These are phyloP conservation scores for Rhodotorula paludigena DNA, from an alignment of 768 basidiomycete species.

Conservation along the genomic window DNA sequence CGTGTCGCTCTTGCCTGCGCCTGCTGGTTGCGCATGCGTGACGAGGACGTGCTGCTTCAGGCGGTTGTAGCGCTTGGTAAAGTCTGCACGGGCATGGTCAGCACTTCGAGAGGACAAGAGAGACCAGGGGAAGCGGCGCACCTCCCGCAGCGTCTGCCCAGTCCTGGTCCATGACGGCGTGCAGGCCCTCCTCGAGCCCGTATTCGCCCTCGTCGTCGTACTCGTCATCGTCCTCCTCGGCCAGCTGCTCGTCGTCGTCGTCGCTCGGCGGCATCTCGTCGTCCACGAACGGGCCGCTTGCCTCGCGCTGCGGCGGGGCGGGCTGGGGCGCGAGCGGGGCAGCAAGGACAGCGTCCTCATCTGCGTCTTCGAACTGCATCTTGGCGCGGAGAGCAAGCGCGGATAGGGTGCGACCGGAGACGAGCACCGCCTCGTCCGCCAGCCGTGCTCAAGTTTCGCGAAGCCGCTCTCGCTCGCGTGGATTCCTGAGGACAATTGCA, in stretches of 20 bases:
- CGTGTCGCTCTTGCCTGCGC: slow-evolving; percentile 63
- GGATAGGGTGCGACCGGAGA: too few species aligned
- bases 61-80: slow-evolving; percentile 97
- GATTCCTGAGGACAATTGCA: too few species aligned
- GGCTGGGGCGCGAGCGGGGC: not conserved
- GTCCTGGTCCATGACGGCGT: slow-evolving; percentile 55
- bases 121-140: not conserved
- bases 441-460: too few species aligned
- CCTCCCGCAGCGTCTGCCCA: slow-evolving; percentile 24
- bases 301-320: not conserved
- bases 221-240: slow-evolving; percentile 51
- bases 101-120: not conserved
- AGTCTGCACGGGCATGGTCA: slow-evolving; percentile 55
- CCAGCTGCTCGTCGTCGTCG: slow-evolving; percentile 45
- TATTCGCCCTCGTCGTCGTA: slow-evolving; percentile 51
- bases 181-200: slow-evolving; percentile 61
- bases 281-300: slow-evolving; percentile 1
- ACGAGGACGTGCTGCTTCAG: slow-evolving; percentile 80
- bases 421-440: too few species aligned
- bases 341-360: slow-evolving; percentile 7
- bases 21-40: slow-evolving; percentile 50
- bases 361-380: slow-evolving; percentile 31
- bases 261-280: slow-evolving; percentile 16
- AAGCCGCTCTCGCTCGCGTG: too few species aligned
- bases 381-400: not conserved